phyloP scores from a whole-genome alignment of 768 basidiomycete genomes.

The Lactifluus pinguis region DNA sequence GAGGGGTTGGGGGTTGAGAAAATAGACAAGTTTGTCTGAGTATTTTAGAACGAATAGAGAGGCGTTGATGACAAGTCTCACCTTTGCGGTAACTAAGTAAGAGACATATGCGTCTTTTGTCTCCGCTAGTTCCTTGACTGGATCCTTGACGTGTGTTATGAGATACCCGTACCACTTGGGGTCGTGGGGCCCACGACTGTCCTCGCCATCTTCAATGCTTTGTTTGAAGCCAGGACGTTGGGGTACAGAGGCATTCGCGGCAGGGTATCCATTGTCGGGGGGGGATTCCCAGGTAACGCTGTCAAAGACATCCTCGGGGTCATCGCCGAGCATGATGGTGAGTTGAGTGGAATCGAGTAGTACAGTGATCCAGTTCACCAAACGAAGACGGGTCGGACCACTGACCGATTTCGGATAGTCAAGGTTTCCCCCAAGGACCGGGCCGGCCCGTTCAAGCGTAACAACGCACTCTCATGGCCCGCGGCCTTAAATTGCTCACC shows the following conservation, averaged over 20 bases:
- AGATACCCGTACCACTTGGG: conserved; percentile 91
- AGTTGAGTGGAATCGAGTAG: not conserved
- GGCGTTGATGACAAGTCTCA: conserved; percentile 28
- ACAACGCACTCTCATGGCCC: conserved; percentile 15
- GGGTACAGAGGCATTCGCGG: conserved; percentile 29
- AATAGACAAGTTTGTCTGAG: conserved; percentile 81
- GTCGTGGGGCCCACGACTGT: conserved; percentile 58
- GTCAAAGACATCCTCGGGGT: conserved; percentile 78
- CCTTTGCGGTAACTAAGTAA: conserved; percentile 85
- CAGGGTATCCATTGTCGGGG: conserved; percentile 43
- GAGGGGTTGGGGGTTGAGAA: conserved; percentile 70
- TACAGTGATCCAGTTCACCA: not conserved
- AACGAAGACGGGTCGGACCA: not conserved
- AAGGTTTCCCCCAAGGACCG: not conserved
- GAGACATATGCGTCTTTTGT: conserved; percentile 97
- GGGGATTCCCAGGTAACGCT: conserved; percentile 87
- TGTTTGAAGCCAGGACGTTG: conserved; percentile 75
- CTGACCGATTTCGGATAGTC: not conserved
- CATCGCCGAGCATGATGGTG: conserved; percentile 74
- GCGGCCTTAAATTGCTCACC: conserved; percentile 11
- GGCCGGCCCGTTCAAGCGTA: not conserved
- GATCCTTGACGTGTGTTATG: conserved; percentile 77
- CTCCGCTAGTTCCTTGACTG: conserved; percentile 91
- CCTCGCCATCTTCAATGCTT: conserved; percentile 61
- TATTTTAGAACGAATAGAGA: not conserved